Conservation (phyloP, 1,139 yeast genomes). For the Pichia sp. region DNA sequence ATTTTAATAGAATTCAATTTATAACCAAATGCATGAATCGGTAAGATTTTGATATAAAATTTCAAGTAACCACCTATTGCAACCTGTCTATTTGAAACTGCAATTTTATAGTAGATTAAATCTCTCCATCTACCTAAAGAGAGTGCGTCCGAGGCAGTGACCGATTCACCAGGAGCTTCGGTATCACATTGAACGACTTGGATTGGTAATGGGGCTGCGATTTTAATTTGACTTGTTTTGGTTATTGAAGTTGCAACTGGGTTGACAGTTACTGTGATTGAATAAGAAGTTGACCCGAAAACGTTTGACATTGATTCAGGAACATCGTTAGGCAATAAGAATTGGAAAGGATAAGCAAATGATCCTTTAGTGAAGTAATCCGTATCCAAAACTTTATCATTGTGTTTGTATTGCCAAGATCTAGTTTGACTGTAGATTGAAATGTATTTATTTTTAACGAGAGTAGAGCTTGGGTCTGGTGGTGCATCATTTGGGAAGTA, state of each 20-base stretch:
- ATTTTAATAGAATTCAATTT: conserved; percentile 18
- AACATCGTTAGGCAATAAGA: conserved; percentile 14
- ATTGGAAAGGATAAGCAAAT: conserved; percentile 20
- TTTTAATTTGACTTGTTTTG: neutral
- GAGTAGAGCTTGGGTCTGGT: conserved; percentile 9
- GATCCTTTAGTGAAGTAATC: conserved; percentile 18
- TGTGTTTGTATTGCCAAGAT: conserved; percentile 16
- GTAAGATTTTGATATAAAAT: conserved; percentile 24
- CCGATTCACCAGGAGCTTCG: conserved; percentile 2
- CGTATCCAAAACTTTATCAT: conserved; percentile 12
- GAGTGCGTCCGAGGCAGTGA: conserved; percentile 17
- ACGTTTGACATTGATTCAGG: conserved; percentile 18
- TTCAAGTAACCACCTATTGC: conserved; percentile 20
- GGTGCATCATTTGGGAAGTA: conserved; percentile 8
- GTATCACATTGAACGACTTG: conserved; percentile 20
- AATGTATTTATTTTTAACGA: neutral
- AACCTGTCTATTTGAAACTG: conserved; percentile 20
- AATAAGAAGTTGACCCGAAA: conserved; percentile 18
- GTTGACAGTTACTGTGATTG: conserved; percentile 11
- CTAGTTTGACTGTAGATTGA: conserved; percentile 15
- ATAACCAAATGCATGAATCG: conserved; percentile 20
- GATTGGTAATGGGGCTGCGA: conserved; percentile 7
- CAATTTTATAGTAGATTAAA: conserved; percentile 26
- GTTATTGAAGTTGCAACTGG: conserved; percentile 9
- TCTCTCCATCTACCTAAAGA: conserved; percentile 33